Conservation (phyloP, 441 rosid species). For the Hura crepitans region DNA sequence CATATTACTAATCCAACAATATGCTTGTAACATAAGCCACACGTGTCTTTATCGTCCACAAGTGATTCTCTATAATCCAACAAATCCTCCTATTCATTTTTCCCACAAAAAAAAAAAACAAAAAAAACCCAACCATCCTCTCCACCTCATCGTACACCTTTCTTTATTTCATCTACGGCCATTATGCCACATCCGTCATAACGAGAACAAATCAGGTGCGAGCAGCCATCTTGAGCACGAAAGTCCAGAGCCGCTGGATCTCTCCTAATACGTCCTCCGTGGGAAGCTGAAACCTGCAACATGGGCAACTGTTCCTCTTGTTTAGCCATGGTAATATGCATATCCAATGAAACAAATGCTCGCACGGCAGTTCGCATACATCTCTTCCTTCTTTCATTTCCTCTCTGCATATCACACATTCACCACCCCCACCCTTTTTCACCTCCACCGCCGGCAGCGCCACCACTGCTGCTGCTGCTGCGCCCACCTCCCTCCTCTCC, state of each 20-base stretch:
- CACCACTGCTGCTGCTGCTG: constrained; percentile 59
- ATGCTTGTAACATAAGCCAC: constrained; percentile 23
- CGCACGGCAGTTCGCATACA: constrained; percentile 79
- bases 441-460: constrained; percentile 56
- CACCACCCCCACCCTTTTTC: constrained; percentile 39
- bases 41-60: constrained; percentile 29
- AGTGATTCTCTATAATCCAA: constrained; percentile 15
- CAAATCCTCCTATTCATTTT: background rate
- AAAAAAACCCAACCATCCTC: no score
- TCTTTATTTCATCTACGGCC: background rate
- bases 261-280: constrained; percentile 68
- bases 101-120: no score
- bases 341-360: constrained; percentile 83
- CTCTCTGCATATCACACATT: constrained; percentile 78
- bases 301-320: constrained; percentile 80
- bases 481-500: constrained; percentile 46
- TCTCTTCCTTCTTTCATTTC: constrained; percentile 76
- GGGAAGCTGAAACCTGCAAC: constrained; percentile 82
- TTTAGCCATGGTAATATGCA: constrained; percentile 80
- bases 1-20: no score
- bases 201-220: background rate
- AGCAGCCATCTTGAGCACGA: constrained; percentile 37
- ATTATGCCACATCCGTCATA: constrained; percentile 17
- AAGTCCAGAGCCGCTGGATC: constrained; percentile 77
- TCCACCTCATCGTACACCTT: no score